These are phyloP conservation scores for Phytophthora colocasiae DNA, from an alignment of 352 stramenopile species.

Conservation along the genomic window DNA sequence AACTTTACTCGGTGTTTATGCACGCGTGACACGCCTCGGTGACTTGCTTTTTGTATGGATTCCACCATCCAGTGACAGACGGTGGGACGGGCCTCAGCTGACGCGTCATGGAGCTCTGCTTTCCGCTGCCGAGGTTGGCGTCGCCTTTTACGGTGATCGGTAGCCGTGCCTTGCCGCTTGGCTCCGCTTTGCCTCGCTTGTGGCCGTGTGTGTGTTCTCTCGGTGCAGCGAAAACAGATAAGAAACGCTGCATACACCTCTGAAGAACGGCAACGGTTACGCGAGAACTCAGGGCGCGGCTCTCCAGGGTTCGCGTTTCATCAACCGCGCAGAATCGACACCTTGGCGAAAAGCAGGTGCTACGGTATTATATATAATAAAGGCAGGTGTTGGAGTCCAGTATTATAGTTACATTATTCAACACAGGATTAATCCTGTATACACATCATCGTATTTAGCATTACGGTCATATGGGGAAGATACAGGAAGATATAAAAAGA, in stretches of 20 bases:
- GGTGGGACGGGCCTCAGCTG: constrained; percentile 19
- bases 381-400: no score
- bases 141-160: constrained; percentile 23
- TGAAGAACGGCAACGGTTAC: constrained; percentile 7
- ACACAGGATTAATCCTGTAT: no score
- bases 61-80: constrained; percentile 31
- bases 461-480: no score
- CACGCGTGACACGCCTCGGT: constrained; percentile 15
- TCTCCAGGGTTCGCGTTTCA: constrained; percentile 29
- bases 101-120: constrained; percentile 10
- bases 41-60: constrained; percentile 24
- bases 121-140: not conserved
- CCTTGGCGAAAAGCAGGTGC: not conserved
- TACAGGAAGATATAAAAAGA: no score
- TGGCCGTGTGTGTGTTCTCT: constrained; percentile 2
- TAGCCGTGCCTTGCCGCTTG: constrained; percentile 18
- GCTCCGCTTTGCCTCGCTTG: constrained; percentile 11
- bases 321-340: constrained; percentile 28
- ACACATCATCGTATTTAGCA: no score
- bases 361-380: no score
- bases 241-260: constrained; percentile 11
- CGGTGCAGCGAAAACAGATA: constrained; percentile 21
- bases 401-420: no score
- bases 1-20: constrained; percentile 7
- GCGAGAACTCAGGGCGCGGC: constrained; percentile 27